Conservation (phyloP, 2,329 filamentous ascomycete genomes). For the Fusarium napiforme region DNA sequence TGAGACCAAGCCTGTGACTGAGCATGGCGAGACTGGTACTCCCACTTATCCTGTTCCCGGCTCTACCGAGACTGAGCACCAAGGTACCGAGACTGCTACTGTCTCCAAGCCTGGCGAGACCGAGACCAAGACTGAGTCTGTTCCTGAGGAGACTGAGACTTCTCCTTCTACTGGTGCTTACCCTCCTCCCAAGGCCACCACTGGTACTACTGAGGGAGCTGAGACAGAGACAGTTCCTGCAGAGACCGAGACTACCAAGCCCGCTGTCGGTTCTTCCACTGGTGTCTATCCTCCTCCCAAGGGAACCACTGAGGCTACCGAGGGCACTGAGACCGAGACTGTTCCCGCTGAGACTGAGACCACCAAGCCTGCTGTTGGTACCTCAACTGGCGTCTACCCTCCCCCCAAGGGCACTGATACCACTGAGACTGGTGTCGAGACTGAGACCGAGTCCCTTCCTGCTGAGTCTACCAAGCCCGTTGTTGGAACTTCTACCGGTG, state of each 20-base stretch:
- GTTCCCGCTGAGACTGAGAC: background rate
- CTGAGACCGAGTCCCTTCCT: background rate
- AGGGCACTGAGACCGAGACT: background rate
- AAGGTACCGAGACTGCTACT: slow-evolving; percentile 4
- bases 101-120: background rate
- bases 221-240: background rate
- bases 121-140: background rate
- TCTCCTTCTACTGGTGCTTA: background rate
- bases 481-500: background rate
- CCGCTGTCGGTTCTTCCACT: background rate
- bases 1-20: slow-evolving; percentile 10
- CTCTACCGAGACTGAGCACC: slow-evolving; percentile 6
- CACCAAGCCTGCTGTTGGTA: background rate
- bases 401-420: background rate
- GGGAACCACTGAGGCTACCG: background rate
- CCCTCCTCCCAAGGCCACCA: background rate
- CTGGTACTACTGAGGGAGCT: background rate
- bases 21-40: slow-evolving; percentile 15
- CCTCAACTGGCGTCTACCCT: background rate
- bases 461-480: background rate
- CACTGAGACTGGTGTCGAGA: background rate
- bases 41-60: slow-evolving; percentile 9
- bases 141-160: background rate
- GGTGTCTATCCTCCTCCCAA: slow-evolving; percentile 4
- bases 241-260: background rate